Evolutionary conservation across 305 asterid species (phyloP).

Genomic region (Fraxinus velutina): DNA sequence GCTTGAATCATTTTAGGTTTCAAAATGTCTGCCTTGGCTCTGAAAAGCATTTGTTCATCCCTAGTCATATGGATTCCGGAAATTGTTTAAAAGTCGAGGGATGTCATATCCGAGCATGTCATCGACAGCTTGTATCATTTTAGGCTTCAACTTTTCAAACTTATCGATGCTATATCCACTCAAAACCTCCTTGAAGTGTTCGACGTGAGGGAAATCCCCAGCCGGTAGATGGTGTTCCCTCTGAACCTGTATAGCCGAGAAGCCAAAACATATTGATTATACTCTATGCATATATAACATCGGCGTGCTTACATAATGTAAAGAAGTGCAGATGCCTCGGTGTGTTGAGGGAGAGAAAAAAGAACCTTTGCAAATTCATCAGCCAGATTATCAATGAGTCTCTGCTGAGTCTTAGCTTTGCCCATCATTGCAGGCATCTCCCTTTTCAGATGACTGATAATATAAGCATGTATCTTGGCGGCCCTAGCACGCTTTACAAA

Average conservation of each 20-base stretch:
- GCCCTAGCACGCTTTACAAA: constrained; percentile 95
- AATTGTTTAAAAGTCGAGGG: constrained; percentile 79
- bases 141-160: constrained; percentile 85
- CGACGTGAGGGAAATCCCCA: constrained; percentile 84
- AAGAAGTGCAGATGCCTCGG: neutral
- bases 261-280: constrained; percentile 5
- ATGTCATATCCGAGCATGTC: constrained; percentile 96
- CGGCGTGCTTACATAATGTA: neutral
- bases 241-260: constrained; percentile 57
- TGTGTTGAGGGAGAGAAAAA: constrained; percentile 17
- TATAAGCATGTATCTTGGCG: constrained; percentile 86
- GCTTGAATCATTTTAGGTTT: constrained; percentile 76
- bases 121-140: constrained; percentile 75
- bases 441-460: constrained; percentile 70
- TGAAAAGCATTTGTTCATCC: neutral
- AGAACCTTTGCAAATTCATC: constrained; percentile 80
- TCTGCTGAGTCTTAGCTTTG: constrained; percentile 85
- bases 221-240: constrained; percentile 82
- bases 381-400: constrained; percentile 66
- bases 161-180: constrained; percentile 74
- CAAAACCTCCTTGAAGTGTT: constrained; percentile 60
- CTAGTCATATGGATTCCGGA: constrained; percentile 87
- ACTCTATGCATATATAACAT: neutral
- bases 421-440: constrained; percentile 99
- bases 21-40: constrained; percentile 21